Percentiles rank a stretch among this genome's conserved stretches.
Conservation (phyloP, 345 rosid species). For the Camelina neglecta region DNA sequence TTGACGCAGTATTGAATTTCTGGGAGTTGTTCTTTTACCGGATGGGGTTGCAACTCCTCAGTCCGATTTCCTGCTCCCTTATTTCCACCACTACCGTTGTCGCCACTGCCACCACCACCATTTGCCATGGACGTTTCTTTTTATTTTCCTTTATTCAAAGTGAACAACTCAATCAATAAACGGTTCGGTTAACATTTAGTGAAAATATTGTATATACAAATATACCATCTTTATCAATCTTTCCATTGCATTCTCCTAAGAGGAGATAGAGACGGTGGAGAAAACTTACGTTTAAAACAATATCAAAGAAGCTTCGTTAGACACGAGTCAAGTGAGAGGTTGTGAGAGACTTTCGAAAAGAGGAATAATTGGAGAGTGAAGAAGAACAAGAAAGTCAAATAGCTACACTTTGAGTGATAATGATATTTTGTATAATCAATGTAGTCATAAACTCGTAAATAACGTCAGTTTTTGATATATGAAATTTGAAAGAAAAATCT, state of each 20-base stretch:
- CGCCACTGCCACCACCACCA: conserved; percentile 25
- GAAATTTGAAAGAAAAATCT: conserved; percentile 24
- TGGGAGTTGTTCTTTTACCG: conserved; percentile 68
- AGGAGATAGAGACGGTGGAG: too few species aligned
- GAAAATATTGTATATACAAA: background rate
- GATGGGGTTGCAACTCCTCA: conserved; percentile 59
- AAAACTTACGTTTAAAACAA: too few species aligned
- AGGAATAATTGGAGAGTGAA: background rate
- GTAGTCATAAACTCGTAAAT: conserved; percentile 17
- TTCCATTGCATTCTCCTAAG: too few species aligned
- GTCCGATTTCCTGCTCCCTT: conserved; percentile 41
- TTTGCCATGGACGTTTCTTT: conserved; percentile 22
- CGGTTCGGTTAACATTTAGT: background rate
- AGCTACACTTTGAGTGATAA: conserved; percentile 16
- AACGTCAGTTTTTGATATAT: conserved; percentile 36
- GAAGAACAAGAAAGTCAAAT: conserved; percentile 23
- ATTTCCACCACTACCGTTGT: conserved; percentile 40
- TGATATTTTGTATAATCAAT: conserved; percentile 25
- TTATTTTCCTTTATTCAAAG: background rate
- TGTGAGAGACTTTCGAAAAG: background rate
- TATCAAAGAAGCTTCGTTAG: too few species aligned
- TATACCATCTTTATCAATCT: background rate
- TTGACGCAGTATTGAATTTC: conserved; percentile 70
- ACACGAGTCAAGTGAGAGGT: too few species aligned
- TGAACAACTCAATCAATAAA: background rate